A percentile compares a stretch with the other conserved stretches of the same genome.
Evolutionary conservation across 345 rosid genomes (phyloP).

Genomic region (Capsella bursapastoris): DNA sequence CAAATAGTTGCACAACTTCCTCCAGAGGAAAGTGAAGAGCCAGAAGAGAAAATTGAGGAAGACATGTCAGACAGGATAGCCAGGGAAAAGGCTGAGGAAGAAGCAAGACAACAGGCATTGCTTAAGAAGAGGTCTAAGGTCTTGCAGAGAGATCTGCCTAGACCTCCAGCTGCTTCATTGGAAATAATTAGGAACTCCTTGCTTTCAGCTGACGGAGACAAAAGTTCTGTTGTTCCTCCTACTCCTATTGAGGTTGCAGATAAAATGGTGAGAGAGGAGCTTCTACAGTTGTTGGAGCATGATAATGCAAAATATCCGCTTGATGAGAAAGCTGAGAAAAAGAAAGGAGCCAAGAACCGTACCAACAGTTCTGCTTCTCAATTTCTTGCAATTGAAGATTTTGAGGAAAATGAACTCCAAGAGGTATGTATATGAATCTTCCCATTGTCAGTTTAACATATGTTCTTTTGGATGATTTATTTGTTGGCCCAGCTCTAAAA

Average conservation of each 20-base stretch:
- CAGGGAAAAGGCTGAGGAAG: slow-evolving; percentile 92
- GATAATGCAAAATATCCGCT: slow-evolving; percentile 99
- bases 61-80: slow-evolving; percentile 97
- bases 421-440: slow-evolving; percentile 55
- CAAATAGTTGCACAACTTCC: slow-evolving; percentile 83
- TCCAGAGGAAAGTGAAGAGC: slow-evolving; percentile 84
- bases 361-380: slow-evolving; percentile 58
- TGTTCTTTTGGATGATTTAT: slow-evolving; percentile 17
- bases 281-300: slow-evolving; percentile 76
- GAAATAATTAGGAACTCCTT: slow-evolving; percentile 83
- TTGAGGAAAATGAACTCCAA: slow-evolving; percentile 77
- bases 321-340: slow-evolving; percentile 79
- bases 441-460: slow-evolving; percentile 2
- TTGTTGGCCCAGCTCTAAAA: background rate
- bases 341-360: slow-evolving; percentile 73
- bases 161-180: slow-evolving; percentile 91
- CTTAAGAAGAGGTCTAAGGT: slow-evolving; percentile 98
- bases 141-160: slow-evolving; percentile 94
- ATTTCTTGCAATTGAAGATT: slow-evolving; percentile 72
- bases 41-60: slow-evolving; percentile 93
- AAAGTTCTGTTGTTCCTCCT: slow-evolving; percentile 94
- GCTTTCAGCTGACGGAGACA: slow-evolving; percentile 81
- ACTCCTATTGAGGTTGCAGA: slow-evolving; percentile 86
- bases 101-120: slow-evolving; percentile 79
- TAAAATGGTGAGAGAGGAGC: slow-evolving; percentile 84